Percentiles rank a stretch among this genome's conserved stretches.
Evolutionary conservation across 345 rosid species (phyloP).

Genomic region (Citrus maxima): DNA sequence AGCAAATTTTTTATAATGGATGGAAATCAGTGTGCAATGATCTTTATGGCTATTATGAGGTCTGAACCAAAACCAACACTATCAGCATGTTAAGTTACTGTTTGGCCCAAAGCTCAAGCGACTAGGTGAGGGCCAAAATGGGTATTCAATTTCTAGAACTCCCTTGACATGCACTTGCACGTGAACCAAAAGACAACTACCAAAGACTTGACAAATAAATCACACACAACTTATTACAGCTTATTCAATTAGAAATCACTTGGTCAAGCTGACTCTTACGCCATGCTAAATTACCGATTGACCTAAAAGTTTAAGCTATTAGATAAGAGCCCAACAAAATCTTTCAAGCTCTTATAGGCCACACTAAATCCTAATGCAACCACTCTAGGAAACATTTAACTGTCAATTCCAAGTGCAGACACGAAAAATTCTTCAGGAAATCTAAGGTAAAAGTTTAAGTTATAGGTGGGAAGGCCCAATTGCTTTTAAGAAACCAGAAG

Average conservation of each 20-base stretch:
- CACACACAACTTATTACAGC: background rate
- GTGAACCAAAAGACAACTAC: background rate
- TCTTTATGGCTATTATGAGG: background rate
- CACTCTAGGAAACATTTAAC: background rate
- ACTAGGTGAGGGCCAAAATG: background rate
- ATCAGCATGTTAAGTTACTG: background rate
- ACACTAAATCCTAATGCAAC: background rate
- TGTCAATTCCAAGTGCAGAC: background rate
- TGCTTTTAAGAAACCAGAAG: background rate
- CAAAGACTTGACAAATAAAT: background rate
- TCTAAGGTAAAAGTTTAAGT: background rate
- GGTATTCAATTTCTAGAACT: background rate
- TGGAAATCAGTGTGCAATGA: background rate
- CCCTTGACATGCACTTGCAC: background rate
- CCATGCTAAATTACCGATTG: background rate
- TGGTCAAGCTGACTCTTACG: background rate
- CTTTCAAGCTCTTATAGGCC: background rate
- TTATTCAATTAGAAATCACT: background rate
- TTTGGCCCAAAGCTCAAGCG: background rate
- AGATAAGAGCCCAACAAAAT: background rate
- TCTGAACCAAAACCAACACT: background rate
- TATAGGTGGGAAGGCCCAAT: background rate
- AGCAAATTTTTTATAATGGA: background rate
- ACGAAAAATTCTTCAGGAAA: background rate
- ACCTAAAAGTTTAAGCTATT: background rate